A percentile compares a stretch with the other conserved stretches of the same genome.
Evolutionary conservation across 192 early-diverging fungal genomes (phyloP).

Genomic region (Linnemannia elongata): DNA sequence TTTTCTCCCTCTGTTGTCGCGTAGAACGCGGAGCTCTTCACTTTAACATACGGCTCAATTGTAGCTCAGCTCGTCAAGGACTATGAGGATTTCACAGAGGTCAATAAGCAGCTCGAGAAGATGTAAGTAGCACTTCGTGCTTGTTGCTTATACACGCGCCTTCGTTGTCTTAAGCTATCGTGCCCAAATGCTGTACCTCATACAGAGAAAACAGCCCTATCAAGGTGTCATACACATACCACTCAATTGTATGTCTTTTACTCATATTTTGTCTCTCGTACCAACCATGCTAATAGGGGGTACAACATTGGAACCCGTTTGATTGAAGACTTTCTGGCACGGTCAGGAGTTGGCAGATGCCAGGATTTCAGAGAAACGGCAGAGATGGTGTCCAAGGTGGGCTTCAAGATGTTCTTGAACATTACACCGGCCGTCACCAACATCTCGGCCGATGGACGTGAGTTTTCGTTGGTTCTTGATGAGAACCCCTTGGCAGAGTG

Average conservation of each 20-base stretch:
- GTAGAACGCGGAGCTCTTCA: constrained; percentile 94
- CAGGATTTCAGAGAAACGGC: constrained; percentile 91
- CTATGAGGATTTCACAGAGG: constrained; percentile 90
- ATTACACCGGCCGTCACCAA: constrained; percentile 87
- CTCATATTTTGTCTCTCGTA: background rate
- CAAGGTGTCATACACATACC: background rate
- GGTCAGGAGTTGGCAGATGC: constrained; percentile 83
- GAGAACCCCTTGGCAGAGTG: constrained; percentile 98
- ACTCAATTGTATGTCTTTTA: background rate
- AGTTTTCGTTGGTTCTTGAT: constrained; percentile 95
- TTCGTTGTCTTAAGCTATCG: background rate
- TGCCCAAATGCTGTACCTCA: background rate
- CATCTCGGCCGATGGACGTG: constrained; percentile 85
- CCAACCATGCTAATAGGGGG: constrained; percentile 72
- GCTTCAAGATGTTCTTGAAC: constrained; percentile 97
- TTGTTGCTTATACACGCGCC: background rate
- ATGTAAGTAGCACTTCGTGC: constrained; percentile 72
- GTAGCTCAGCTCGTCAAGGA: constrained; percentile 96
- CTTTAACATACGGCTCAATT: constrained; percentile 97
- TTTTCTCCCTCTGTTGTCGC: background rate
- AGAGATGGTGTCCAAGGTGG: constrained; percentile 95
- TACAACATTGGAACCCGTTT: constrained; percentile 97
- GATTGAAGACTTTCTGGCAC: constrained; percentile 97
- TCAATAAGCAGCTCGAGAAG: constrained; percentile 98
- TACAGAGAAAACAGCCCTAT: no score